phyloP scores from a whole-genome alignment of 23 red algal species.

The Gracilaria gracilis region DNA sequence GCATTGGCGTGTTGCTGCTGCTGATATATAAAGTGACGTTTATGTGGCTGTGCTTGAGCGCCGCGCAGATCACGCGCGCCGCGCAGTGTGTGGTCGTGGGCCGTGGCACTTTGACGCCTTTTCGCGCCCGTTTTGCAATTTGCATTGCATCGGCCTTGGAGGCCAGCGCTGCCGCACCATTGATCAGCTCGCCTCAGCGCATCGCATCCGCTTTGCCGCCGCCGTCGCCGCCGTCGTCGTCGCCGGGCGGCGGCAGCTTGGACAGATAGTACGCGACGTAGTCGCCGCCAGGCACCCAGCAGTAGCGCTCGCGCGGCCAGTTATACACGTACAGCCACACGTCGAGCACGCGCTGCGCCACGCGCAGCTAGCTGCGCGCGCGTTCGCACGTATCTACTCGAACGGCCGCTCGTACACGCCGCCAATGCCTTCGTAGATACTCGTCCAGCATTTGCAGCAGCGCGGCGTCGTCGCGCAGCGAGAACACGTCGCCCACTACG shows the following conservation, averaged over 20 bases:
- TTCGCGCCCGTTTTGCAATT: background rate
- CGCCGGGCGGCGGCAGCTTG: background rate
- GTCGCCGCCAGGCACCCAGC: slow-evolving; percentile 8
- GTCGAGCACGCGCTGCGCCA: background rate
- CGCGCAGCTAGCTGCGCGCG: background rate
- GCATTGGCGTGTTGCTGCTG: background rate
- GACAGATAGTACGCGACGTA: slow-evolving; percentile 41
- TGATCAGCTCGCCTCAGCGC: too few relatives aligned
- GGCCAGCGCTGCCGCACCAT: too few relatives aligned
- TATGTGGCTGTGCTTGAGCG: slow-evolving; percentile 42
- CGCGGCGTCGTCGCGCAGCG: slow-evolving; percentile 1
- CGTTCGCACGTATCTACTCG: slow-evolving; percentile 30
- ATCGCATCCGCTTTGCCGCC: too few relatives aligned
- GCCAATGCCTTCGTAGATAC: slow-evolving; percentile 56
- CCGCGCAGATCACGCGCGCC: background rate
- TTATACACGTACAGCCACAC: slow-evolving; percentile 59
- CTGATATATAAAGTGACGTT: background rate
- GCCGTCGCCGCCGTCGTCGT: too few relatives aligned
- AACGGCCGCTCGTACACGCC: slow-evolving; percentile 18
- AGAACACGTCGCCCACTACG: slow-evolving; percentile 51
- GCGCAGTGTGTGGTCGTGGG: background rate
- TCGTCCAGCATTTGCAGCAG: slow-evolving; percentile 18
- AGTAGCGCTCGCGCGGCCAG: background rate
- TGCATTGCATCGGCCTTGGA: too few relatives aligned
- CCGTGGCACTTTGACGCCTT: background rate